Percentiles rank a stretch among this genome's conserved stretches.
Evolutionary conservation across 2,329 filamentous ascomycete genomes (phyloP).

Genomic region (Penicillium palitans): DNA sequence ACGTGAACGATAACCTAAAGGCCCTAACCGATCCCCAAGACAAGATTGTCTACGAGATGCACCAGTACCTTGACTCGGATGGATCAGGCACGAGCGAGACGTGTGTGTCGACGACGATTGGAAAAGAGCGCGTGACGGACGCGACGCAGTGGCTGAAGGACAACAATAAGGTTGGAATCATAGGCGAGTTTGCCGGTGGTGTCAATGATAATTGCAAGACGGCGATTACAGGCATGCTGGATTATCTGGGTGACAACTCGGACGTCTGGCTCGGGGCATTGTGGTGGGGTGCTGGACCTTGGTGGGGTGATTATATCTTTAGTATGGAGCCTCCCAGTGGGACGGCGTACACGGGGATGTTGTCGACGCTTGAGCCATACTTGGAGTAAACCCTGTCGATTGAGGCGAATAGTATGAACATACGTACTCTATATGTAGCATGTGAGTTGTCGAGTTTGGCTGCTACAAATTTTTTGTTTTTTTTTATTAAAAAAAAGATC

Average conservation of each 20-base stretch:
- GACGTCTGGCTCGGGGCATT: constrained; percentile 57
- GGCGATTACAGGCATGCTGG: constrained; percentile 53
- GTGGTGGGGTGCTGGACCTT: constrained; percentile 60
- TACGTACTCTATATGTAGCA: not conserved
- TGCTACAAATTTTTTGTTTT: not conserved
- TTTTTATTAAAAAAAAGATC: not conserved
- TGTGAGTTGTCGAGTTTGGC: not conserved
- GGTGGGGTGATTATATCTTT: constrained; percentile 51
- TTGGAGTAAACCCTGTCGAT: constrained; percentile 1
- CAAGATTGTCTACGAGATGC: constrained; percentile 62
- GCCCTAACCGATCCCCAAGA: constrained; percentile 53
- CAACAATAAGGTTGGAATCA: constrained; percentile 54
- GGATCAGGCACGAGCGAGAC: constrained; percentile 52
- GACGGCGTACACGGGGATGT: constrained; percentile 42
- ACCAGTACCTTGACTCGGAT: constrained; percentile 61
- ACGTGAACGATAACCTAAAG: constrained; percentile 46
- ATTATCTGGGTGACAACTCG: constrained; percentile 49
- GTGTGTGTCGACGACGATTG: constrained; percentile 58
- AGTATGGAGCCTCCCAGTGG: constrained; percentile 53
- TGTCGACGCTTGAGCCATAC: constrained; percentile 30
- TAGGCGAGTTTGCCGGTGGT: constrained; percentile 59
- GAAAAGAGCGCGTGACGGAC: constrained; percentile 49
- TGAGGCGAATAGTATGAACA: not conserved
- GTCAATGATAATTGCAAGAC: constrained; percentile 52
- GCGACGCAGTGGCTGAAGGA: constrained; percentile 57